Conservation (phyloP, 2,329 filamentous ascomycete genomes). For the Botrytis galanthina region DNA sequence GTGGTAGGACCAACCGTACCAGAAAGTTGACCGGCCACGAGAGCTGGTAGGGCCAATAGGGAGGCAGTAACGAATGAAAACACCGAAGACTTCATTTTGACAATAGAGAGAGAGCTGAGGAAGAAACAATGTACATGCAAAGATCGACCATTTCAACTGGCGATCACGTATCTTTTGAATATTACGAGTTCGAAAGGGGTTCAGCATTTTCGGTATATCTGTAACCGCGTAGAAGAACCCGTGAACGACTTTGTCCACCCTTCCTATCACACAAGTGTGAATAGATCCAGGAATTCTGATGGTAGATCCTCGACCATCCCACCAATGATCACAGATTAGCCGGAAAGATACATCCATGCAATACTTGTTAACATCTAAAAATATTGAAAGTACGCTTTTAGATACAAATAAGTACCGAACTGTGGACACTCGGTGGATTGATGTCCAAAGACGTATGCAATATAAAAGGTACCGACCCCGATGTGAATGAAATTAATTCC, state of each 20-base stretch:
- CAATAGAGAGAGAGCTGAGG: neutral
- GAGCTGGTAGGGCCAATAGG: slow-evolving; percentile 17
- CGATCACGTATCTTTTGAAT: neutral
- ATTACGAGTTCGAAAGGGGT: neutral
- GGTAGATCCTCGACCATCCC: neutral
- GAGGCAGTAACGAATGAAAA: slow-evolving; percentile 17
- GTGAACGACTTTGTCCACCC: neutral
- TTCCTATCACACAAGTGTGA: neutral
- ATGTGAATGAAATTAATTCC: neutral
- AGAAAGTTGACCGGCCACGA: slow-evolving; percentile 28
- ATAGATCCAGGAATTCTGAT: neutral
- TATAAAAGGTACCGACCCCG: neutral
- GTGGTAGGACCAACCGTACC: slow-evolving; percentile 35
- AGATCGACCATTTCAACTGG: neutral
- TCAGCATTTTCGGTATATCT: slow-evolving; percentile 4
- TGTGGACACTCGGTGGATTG: neutral
- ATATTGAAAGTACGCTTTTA: neutral
- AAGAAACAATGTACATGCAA: neutral
- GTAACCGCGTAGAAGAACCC: neutral
- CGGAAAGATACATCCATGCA: neutral
- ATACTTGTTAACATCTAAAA: too few species aligned
- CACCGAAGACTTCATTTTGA: slow-evolving; percentile 24
- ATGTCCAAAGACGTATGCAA: neutral
- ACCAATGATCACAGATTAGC: neutral
- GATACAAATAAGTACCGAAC: neutral